Conservation (phyloP, 768 basidiomycete genomes). For the Paxillus involutus region DNA sequence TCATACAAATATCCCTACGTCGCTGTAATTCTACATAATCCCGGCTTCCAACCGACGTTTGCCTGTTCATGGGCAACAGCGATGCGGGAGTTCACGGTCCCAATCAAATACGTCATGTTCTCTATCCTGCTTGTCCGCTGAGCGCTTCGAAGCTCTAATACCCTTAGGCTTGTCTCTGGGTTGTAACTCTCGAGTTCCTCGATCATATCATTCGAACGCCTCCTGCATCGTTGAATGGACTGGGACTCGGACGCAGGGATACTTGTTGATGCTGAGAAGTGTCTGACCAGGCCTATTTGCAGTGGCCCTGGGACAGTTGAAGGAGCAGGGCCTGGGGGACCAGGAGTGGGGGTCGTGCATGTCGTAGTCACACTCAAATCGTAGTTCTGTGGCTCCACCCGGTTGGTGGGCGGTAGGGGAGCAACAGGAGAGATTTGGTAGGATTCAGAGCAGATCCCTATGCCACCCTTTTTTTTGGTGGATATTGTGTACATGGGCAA, state of each 20-base stretch:
- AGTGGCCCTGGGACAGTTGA: background rate
- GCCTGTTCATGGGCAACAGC: too few relatives aligned
- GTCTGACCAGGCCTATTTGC: conserved; percentile 9
- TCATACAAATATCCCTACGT: background rate
- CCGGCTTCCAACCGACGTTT: too few relatives aligned
- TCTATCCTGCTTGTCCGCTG: too few relatives aligned
- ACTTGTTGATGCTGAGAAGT: conserved; percentile 15
- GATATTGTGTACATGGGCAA: too few relatives aligned
- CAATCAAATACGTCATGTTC: background rate
- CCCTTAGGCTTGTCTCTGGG: background rate
- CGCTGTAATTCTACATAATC: too few relatives aligned
- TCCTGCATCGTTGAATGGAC: conserved; percentile 5
- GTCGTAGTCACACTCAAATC: too few relatives aligned
- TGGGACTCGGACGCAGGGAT: conserved; percentile 13
- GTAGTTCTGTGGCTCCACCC: too few relatives aligned
- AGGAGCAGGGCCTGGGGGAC: background rate
- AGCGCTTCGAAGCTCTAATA: conserved; percentile 11
- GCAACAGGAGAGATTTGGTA: background rate
- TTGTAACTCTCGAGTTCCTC: background rate
- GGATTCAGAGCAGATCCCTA: background rate
- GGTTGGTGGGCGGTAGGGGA: background rate
- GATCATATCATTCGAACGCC: background rate
- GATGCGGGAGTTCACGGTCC: too few relatives aligned
- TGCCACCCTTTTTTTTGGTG: background rate
- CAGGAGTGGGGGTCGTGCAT: too few relatives aligned